Evolutionary conservation across 2,329 filamentous ascomycete genomes (phyloP), one percentile per base, ranked within the genome.

Genomic region (Purpureocillium lavendulum): DNA sequence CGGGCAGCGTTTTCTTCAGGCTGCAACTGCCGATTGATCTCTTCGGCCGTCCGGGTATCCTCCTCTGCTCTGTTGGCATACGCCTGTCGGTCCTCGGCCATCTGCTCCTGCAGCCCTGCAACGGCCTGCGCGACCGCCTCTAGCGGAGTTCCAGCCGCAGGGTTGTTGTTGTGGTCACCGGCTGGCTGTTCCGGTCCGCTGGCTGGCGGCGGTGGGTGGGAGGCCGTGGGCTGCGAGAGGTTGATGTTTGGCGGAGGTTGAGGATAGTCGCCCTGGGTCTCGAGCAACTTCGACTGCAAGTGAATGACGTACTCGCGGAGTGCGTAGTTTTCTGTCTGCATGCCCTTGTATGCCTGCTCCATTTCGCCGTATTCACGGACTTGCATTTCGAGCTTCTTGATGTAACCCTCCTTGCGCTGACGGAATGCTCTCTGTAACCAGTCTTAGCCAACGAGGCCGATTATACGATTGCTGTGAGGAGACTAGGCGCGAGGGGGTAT

Each of bases 341-440:
- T 67, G n/a, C 73, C 67, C 60, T 94, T 92, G 62, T 78, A 87
- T 40, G 76, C 78, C 46, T 84, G 76, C 49, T 88, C 84, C 62
- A 95, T 77, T 14, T 79, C 73, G 50, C 78, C 74, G 49, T 80
- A 85, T 24, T 92, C 86, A 53, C 87, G 82, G 38, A 96, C 87
- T 59, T 97, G 87, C 57, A 92, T 84, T 64, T 98, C 92, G 7
- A 98, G 75, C 60, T 94, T 94, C 69, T 94, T 94, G 62, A 98
- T 98, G 61, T 98, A 96, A 34, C 87, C 86, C 64, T 98, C 92
- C 60, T 98, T 98, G 46, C 92, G 84, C 66, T 97, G 89, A 32
- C 92, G 86, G 65, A 98, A 98, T 32, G 92, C 92, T 59, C 92
- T 80, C 90, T 98, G 53, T 48, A 39, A 12, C n/a, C 5, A 14